These are phyloP conservation scores for Andrographis paniculata DNA, from an alignment of 305 asterid genomes.

Conservation along the genomic window DNA sequence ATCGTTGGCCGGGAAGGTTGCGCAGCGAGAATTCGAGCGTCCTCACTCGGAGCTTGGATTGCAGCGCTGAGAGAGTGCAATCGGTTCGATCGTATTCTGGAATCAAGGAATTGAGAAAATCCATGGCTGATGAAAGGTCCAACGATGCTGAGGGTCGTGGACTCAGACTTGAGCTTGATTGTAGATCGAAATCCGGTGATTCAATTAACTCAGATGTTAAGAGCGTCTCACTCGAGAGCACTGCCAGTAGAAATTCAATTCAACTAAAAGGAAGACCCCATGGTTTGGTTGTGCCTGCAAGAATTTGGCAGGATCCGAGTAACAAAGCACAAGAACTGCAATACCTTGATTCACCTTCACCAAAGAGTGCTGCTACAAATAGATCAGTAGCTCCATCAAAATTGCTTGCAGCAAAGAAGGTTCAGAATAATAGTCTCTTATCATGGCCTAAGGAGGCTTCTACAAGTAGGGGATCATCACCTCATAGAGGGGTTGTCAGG, in stretches of 20 bases:
- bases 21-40: slow-evolving; percentile 47
- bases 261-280: slow-evolving; percentile 34
- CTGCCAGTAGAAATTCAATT: slow-evolving; percentile 19
- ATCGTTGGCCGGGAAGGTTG: slow-evolving; percentile 77
- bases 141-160: slow-evolving; percentile 25
- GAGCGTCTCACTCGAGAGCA: slow-evolving; percentile 36
- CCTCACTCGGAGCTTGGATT: slow-evolving; percentile 63
- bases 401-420: slow-evolving; percentile 28
- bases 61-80: slow-evolving; percentile 35
- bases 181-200: slow-evolving; percentile 21
- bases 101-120: slow-evolving; percentile 30
- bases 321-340: slow-evolving; percentile 22
- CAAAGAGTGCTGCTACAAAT: slow-evolving; percentile 32
- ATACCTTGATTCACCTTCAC: slow-evolving; percentile 36
- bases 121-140: slow-evolving; percentile 26
- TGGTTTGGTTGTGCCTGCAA: slow-evolving; percentile 39
- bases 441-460: slow-evolving; percentile 39
- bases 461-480: slow-evolving; percentile 44
- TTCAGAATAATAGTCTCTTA: slow-evolving; percentile 30
- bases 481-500: slow-evolving; percentile 50
- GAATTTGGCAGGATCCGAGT: slow-evolving; percentile 33
- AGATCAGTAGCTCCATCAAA: slow-evolving; percentile 29
- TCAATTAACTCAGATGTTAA: slow-evolving; percentile 39
- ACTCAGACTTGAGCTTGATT: slow-evolving; percentile 11
- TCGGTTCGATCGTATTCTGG: slow-evolving; percentile 40